A percentile compares a stretch with the other conserved stretches of the same genome.
Conservation (phyloP, 2,329 filamentous ascomycete genomes). For the Claviceps pazoutovae region DNA sequence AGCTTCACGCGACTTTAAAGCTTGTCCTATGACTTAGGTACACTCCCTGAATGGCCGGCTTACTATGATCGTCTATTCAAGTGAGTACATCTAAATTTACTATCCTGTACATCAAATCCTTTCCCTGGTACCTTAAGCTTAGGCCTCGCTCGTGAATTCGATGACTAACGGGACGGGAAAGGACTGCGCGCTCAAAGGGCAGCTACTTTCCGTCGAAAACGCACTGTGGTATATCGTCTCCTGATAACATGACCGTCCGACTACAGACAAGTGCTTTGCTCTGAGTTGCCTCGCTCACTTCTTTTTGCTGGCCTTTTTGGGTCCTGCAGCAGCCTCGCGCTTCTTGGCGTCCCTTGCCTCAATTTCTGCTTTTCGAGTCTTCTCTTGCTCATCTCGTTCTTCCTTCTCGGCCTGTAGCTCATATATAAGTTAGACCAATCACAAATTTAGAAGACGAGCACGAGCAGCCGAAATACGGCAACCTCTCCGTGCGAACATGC, state of each 20-base stretch:
- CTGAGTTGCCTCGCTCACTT: conserved; percentile 19
- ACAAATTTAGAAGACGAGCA: neutral
- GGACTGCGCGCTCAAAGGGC: neutral
- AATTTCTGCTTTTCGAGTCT: conserved; percentile 33
- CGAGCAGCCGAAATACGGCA: neutral
- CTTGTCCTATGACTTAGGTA: too few species aligned
- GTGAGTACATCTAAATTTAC: neutral
- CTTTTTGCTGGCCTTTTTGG: conserved; percentile 36
- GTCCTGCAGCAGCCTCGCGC: conserved; percentile 37
- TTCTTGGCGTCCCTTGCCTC: conserved; percentile 42
- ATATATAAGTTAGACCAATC: conserved; percentile 11
- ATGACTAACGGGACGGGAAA: neutral
- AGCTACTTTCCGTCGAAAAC: neutral
- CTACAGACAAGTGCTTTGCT: neutral
- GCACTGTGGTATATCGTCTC: neutral
- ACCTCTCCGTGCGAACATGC: neutral
- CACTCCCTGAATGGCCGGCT: too few species aligned
- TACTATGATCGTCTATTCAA: too few species aligned
- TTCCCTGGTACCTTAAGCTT: neutral
- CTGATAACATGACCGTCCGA: neutral
- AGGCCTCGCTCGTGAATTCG: neutral
- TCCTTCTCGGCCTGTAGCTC: conserved; percentile 40
- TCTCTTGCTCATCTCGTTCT: conserved; percentile 38
- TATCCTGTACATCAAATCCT: neutral
- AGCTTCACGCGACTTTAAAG: too few species aligned